A percentile compares a stretch with the other conserved stretches of the same genome.
These are phyloP conservation scores for Saccharomycopsis sp. DNA, from an alignment of 805 yeast species.

Conservation along the genomic window DNA sequence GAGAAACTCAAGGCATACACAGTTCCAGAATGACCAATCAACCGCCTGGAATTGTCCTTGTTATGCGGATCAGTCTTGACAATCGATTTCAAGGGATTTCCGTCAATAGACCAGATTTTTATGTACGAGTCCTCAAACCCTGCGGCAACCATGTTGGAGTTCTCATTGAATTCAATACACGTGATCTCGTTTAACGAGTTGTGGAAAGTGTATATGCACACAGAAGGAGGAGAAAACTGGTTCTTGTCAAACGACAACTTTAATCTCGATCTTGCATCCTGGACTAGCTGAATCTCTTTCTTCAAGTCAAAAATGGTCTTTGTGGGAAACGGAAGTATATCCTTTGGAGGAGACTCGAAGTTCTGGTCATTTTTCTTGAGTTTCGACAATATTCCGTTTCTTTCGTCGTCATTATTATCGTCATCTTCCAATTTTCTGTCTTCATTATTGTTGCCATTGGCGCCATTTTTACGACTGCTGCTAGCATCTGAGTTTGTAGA, in stretches of 20 bases:
- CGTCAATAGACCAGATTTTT: constrained; percentile 90
- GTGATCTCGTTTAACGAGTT: constrained; percentile 86
- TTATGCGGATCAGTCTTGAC: constrained; percentile 48
- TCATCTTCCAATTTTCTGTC: constrained; percentile 11
- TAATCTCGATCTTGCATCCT: constrained; percentile 74
- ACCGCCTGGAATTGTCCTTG: constrained; percentile 35
- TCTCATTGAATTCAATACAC: constrained; percentile 80
- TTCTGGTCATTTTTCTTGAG: constrained; percentile 32
- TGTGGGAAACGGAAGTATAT: constrained; percentile 76
- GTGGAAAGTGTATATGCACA: constrained; percentile 97
- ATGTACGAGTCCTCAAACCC: constrained; percentile 92
- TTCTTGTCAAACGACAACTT: constrained; percentile 34
- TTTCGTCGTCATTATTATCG: constrained; percentile 19
- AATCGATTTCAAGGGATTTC: constrained; percentile 67
- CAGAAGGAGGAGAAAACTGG: constrained; percentile 85
- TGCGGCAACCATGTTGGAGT: constrained; percentile 80
- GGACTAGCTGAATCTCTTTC: constrained; percentile 68
- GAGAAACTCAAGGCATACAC: constrained; percentile 87
- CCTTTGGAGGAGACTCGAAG: constrained; percentile 66
- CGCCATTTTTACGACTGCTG: constrained; percentile 24
- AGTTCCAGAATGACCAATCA: constrained; percentile 92
- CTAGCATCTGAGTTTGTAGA: not conserved
- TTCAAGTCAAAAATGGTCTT: constrained; percentile 75
- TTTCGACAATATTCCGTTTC: constrained; percentile 27
- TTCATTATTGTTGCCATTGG: constrained; percentile 21